Evolutionary conservation across 768 basidiomycete genomes (phyloP).

Genomic region (Cystobasidiopsis lactophilus): DNA sequence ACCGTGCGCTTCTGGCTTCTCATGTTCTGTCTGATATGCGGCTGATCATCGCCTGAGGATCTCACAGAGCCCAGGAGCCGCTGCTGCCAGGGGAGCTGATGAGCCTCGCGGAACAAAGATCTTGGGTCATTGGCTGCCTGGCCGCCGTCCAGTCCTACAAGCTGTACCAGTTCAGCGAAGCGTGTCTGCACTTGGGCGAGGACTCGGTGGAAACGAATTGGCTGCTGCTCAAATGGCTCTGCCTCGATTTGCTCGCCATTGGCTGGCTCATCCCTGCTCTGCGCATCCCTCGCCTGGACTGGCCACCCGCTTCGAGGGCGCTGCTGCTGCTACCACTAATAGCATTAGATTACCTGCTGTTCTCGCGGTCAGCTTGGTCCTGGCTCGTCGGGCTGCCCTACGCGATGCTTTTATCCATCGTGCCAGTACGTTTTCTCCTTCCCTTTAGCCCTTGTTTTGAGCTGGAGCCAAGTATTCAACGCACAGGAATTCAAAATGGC

Average conservation of each 20-base stretch:
- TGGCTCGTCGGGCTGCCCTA: neutral
- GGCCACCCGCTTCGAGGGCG: neutral
- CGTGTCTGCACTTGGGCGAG: neutral
- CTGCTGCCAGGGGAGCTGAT: too few relatives aligned
- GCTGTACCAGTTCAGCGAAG: slow-evolving; percentile 10
- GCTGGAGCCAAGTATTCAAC: neutral
- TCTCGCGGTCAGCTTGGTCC: neutral
- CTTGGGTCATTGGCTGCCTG: too few relatives aligned
- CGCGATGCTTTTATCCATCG: neutral
- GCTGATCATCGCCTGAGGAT: too few relatives aligned
- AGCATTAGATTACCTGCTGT: slow-evolving; percentile 3
- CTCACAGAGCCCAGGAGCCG: too few relatives aligned
- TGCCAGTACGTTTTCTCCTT: too few relatives aligned
- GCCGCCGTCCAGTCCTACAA: slow-evolving; percentile 9
- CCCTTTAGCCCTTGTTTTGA: neutral
- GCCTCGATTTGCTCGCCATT: slow-evolving; percentile 3
- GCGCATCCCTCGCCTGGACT: slow-evolving; percentile 8
- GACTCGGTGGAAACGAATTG: neutral
- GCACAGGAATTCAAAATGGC: slow-evolving; percentile 11
- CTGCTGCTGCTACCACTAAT: neutral
- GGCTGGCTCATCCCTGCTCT: slow-evolving; percentile 3
- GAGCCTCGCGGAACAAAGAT: too few relatives aligned
- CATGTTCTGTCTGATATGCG: too few relatives aligned
- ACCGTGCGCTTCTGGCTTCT: too few relatives aligned
- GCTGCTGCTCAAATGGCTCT: slow-evolving; percentile 7